phyloP scores from a whole-genome alignment of 192 early-diverging fungal genomes.

The Coemansia guatemalensis region DNA sequence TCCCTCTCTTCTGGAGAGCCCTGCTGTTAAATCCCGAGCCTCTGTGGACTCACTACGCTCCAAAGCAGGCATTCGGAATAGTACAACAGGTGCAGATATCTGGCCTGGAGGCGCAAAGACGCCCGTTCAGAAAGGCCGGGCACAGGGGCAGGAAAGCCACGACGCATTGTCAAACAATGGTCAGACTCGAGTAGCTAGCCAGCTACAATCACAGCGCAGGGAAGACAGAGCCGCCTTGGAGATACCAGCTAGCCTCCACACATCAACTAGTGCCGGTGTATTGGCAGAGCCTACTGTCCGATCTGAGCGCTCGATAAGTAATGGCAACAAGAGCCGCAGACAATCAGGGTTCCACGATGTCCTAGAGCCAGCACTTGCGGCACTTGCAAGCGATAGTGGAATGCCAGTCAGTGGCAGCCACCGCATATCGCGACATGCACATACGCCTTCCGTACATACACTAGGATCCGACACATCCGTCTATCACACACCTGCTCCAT shows the following conservation, averaged over 20 bases:
- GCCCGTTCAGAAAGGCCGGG: too few species aligned
- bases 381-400: conserved; percentile 15
- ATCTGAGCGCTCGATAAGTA: not conserved
- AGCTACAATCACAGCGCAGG: not conserved
- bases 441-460: not conserved
- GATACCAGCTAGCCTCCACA: not conserved
- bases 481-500: too few species aligned
- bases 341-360: conserved; percentile 19
- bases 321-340: conserved; percentile 3
- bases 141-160: too few species aligned
- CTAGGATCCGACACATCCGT: not conserved
- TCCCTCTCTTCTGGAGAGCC: conserved; percentile 5
- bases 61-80: not conserved
- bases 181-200: not conserved
- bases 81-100: too few species aligned
- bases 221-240: not conserved
- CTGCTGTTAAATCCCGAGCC: not conserved
- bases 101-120: too few species aligned
- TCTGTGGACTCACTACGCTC: not conserved
- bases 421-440: not conserved
- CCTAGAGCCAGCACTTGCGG: conserved; percentile 23
- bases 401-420: not conserved
- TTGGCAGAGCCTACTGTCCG: not conserved
- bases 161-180: too few species aligned
- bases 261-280: not conserved